Conservation (phyloP, 1,284 basidiomycete species). For the Cryptococcus depauperatus region DNA sequence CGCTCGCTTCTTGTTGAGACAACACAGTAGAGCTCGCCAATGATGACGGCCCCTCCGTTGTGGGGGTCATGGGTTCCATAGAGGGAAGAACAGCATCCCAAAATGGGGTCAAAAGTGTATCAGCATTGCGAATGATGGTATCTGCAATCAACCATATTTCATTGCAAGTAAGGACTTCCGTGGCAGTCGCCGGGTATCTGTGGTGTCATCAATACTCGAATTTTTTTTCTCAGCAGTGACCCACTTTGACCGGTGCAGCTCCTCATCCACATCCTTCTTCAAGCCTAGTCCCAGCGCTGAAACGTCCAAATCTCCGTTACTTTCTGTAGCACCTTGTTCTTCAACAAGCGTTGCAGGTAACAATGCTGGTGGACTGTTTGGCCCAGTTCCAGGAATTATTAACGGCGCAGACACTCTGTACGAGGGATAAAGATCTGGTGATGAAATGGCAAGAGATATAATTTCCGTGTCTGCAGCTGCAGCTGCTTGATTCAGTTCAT, state of each 20-base stretch:
- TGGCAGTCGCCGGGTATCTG: constrained; percentile 89
- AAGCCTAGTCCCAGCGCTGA: constrained; percentile 29
- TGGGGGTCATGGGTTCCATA: constrained; percentile 15
- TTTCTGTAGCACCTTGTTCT: constrained; percentile 3
- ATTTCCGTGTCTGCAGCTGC: constrained; percentile 25
- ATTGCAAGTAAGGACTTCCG: constrained; percentile 82
- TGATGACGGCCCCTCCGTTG: constrained; percentile 4
- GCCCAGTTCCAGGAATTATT: constrained; percentile 18
- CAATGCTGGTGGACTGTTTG: constrained; percentile 22
- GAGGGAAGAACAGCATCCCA: constrained; percentile 77
- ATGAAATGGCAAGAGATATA: constrained; percentile 21
- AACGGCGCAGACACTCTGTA: constrained; percentile 7
- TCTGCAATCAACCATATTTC: constrained; percentile 93
- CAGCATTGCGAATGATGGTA: constrained; percentile 64
- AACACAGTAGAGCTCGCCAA: constrained; percentile 4
- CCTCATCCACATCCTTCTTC: constrained; percentile 20
- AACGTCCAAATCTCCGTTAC: constrained; percentile 8
- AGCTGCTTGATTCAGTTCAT: constrained; percentile 40
- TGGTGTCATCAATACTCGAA: not conserved
- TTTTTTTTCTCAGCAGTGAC: constrained; percentile 1
- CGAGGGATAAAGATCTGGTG: constrained; percentile 25
- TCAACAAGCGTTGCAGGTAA: constrained; percentile 17
- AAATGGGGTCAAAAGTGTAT: constrained; percentile 63
- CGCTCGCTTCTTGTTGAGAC: constrained; percentile 30
- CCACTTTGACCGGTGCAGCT: constrained; percentile 27